Base-by-base conservation (phyloP, 257 asterid species). In the Asclepias syriaca region DNA sequence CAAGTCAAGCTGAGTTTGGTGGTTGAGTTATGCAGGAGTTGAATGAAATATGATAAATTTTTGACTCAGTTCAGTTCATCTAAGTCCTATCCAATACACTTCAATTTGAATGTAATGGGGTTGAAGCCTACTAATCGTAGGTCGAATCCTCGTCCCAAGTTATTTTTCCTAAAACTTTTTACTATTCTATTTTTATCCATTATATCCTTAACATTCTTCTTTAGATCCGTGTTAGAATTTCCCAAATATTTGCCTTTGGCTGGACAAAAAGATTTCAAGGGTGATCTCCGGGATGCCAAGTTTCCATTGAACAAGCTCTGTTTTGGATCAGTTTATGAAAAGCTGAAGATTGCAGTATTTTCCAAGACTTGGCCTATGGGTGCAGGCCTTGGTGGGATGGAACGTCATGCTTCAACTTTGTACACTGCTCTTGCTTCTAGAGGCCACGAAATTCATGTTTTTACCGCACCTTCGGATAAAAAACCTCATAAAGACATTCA, bases 311-410 rank as follows among this genome's bases (percentile, higher is more conserved):
- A 76, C 46, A 76, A 76, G 76, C 81, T 80, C n/a, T 75, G 77
- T 59, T 75, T 71, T 56, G 74, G 74, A 8, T 45, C 55, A 64
- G 48, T 57, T 13, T 57, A 8, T 14, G 67, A 80, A 72, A 72
- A 60, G 34, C 67, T 72, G 0, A 76, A 80, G 72, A 50, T 76
- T 16, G 81, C 81, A 2, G 81, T 76, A 10, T 76, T 80, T 75
- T 72, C 80, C 63, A 67, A 64, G 34, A 63, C 75, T 22, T 80
- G 81, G 84, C 84, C 74, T 6, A 46, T 64, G 22, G 76, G 76
- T 43, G 66, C 84, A 8, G 75, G 69, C 66, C 76, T 77, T 1
- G 83, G 83, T 5, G 83, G 83, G 9, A 80, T 76, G 79, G 79
- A 79, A 59, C 73, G 82, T 14, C 82, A 74, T 14, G 74, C 82